Base-by-base conservation (phyloP, 2,329 filamentous ascomycete genomes). In the Calonectria multiphialidica region DNA sequence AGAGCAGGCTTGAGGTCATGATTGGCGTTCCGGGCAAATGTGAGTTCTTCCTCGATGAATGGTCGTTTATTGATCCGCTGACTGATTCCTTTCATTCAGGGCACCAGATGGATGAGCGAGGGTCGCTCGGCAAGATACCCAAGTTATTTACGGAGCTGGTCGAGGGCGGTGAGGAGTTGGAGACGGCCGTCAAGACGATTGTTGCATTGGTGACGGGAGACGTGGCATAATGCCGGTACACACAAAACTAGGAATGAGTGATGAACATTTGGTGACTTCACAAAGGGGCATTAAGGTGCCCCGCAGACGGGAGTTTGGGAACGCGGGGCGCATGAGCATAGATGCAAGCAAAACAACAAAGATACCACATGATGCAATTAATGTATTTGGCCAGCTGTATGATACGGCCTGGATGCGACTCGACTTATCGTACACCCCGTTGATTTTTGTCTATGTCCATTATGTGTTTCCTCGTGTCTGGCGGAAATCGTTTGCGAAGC, bases 21-120 rank as follows among this genome's bases (percentile, higher is more conserved):
- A 84, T 91, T 2, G 88, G 89, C 5, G 84, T 91, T 47, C 92
- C 93, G 0, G 86, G 84, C 9, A 90, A 89, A 79, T 94, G 92
- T 94, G 82, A 88, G 92, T 89, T 5, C 23, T 47, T 12, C 18
- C 1, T 49, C 45, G 0, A 1, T 15, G 16, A 30, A 8, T 30
- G 28, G 28, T 10, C 7, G 3, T 5, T 12, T 21, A 6, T 25
- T 5, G 1, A 13, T 1, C 61, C 28, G 73, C 33, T 76, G 42
- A 80, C 75, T 77, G 30, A 77, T 67, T 16, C 63, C 35, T 5
- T 23, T 37, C 18, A 44, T 44, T n/a, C 72, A 93, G 91, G 92
- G 93, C 88, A 89, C 71, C 86, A 90, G 69, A 85, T 84, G 50
- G 92, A 94, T 75, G 84, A 87, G 10, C 85, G 88, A 25, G 86